phyloP scores from a whole-genome alignment of 805 yeast genomes.

The Myxozyma neglecta region DNA sequence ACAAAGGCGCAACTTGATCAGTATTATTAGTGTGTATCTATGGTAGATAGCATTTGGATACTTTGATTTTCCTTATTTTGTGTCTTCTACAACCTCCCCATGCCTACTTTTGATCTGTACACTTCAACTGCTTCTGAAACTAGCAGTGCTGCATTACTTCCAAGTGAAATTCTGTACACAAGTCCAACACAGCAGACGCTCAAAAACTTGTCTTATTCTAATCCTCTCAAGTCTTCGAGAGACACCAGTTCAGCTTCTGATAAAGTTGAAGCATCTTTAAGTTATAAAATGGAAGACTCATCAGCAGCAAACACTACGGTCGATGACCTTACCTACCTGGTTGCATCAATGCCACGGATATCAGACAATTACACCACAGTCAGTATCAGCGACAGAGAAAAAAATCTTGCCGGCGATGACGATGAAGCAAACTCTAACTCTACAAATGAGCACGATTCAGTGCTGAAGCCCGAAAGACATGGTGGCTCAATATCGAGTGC shows the following conservation, averaged over 20 bases:
- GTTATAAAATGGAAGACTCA: not conserved
- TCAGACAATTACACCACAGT: not conserved
- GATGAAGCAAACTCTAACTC: not conserved
- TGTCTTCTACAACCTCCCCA: not conserved
- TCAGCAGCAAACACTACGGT: not conserved
- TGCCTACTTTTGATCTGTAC: not conserved
- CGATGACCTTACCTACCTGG: slow-evolving; percentile 4
- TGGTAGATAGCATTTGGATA: no score
- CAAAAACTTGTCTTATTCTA: not conserved
- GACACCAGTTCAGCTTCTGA: not conserved
- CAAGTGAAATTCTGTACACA: not conserved
- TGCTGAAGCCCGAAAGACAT: not conserved
- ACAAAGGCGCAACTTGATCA: no score
- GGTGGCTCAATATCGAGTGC: not conserved
- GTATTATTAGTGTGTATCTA: no score
- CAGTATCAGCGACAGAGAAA: not conserved
- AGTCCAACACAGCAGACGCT: not conserved
- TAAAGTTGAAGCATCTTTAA: no score
- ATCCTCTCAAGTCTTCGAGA: not conserved
- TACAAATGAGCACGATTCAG: not conserved
- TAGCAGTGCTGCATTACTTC: not conserved
- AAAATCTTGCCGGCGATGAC: not conserved
- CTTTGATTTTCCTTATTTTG: not conserved
- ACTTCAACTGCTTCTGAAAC: not conserved
- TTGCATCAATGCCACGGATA: slow-evolving; percentile 2